These are phyloP conservation scores for Sordariomycetes sp. DNA, from an alignment of 2,329 filamentous ascomycete genomes.

Conservation along the genomic window DNA sequence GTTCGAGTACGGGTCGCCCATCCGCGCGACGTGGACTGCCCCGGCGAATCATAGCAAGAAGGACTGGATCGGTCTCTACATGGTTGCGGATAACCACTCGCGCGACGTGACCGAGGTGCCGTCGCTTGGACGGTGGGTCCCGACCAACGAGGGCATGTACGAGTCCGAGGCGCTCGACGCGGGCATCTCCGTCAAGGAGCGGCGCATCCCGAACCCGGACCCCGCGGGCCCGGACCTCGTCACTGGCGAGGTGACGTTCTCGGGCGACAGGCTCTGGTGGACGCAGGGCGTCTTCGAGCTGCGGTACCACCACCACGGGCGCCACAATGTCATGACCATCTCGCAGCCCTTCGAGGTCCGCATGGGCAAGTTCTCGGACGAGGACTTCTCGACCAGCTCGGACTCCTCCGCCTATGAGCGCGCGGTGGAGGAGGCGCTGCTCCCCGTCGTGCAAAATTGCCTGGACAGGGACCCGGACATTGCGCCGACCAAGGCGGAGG, in stretches of 20 bases:
- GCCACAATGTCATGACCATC: conserved; percentile 87
- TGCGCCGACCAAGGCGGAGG: conserved; percentile 65
- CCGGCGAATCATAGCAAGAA: conserved; percentile 76
- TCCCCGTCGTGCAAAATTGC: conserved; percentile 82
- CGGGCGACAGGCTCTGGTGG: conserved; percentile 95
- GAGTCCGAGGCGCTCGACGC: conserved; percentile 63
- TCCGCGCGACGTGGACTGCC: conserved; percentile 82
- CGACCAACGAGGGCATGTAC: conserved; percentile 63
- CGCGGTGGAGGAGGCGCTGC: conserved; percentile 61
- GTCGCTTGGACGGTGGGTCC: conserved; percentile 80
- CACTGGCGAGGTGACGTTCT: conserved; percentile 73
- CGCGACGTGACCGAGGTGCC: conserved; percentile 73
- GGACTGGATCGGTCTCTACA: conserved; percentile 94
- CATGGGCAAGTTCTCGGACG: conserved; percentile 66
- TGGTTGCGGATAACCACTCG: conserved; percentile 85
- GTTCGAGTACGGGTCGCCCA: conserved; percentile 81
- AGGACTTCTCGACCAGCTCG: conserved; percentile 42
- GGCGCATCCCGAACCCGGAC: conserved; percentile 40
- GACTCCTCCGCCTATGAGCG: conserved; percentile 42
- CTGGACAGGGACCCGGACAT: conserved; percentile 87
- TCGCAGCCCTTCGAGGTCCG: conserved; percentile 87
- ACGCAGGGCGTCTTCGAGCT: conserved; percentile 94
- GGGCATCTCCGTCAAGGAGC: conserved; percentile 61
- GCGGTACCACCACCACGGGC: conserved; percentile 87
- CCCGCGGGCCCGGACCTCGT: conserved; percentile 38